These are phyloP conservation scores for Ogataea sp. DNA, from an alignment of 805 yeast genomes.

Conservation along the genomic window DNA sequence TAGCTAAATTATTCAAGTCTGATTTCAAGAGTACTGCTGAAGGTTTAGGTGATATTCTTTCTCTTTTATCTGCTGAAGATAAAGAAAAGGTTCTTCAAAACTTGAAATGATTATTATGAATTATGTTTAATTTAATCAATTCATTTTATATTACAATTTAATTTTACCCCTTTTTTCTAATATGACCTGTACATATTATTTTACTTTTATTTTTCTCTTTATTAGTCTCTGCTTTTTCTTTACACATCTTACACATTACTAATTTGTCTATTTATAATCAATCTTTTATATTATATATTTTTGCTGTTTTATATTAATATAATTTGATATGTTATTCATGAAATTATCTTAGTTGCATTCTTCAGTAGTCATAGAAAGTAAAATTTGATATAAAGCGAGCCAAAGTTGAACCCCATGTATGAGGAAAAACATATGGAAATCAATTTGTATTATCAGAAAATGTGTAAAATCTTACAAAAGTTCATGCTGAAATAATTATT, in stretches of 20 bases:
- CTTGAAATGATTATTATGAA: slow-evolving; percentile 13
- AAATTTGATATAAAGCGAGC: no score
- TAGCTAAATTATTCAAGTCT: slow-evolving; percentile 50
- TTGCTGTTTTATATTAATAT: slow-evolving; percentile 1
- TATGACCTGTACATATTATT: slow-evolving; percentile 1
- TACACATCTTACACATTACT: background rate
- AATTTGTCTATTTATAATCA: background rate
- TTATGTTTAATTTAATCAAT: no score
- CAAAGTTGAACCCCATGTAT: no score
- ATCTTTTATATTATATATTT: slow-evolving; percentile 1
- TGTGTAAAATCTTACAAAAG: no score
- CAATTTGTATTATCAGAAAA: no score
- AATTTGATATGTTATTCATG: no score
- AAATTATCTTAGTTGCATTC: no score
- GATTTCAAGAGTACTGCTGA: slow-evolving; percentile 44
- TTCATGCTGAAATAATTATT: no score
- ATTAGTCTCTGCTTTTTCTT: background rate
- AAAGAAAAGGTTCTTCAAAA: slow-evolving; percentile 33
- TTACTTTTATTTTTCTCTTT: background rate
- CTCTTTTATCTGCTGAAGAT: slow-evolving; percentile 46
- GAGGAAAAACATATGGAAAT: no score
- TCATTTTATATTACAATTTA: no score
- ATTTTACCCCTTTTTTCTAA: background rate
- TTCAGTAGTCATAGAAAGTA: no score
- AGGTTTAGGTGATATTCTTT: slow-evolving; percentile 47